Conservation (phyloP, 768 basidiomycete genomes). For the Suillus subluteus region DNA sequence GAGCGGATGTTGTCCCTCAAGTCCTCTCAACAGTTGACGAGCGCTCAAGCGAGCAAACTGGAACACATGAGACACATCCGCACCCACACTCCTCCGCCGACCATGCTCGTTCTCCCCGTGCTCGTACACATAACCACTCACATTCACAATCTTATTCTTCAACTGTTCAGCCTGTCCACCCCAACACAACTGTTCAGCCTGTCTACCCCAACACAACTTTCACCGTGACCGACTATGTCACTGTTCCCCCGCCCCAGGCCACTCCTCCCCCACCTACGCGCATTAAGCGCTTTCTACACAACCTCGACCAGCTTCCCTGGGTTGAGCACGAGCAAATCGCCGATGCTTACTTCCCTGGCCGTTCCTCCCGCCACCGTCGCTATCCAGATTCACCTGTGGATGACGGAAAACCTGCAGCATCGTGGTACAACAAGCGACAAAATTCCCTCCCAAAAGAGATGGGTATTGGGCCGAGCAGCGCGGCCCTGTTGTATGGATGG, state of each 20-base stretch:
- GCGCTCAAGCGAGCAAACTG: slow-evolving; percentile 7
- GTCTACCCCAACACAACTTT: background rate
- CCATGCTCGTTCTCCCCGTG: background rate
- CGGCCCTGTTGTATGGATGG: slow-evolving; percentile 15
- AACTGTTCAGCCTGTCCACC: background rate
- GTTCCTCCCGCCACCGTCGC: slow-evolving; percentile 21
- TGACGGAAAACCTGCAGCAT: slow-evolving; percentile 25
- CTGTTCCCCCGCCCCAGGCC: slow-evolving; percentile 9
- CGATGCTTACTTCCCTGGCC: slow-evolving; percentile 46
- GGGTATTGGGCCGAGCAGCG: slow-evolving; percentile 27
- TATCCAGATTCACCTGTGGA: slow-evolving; percentile 14
- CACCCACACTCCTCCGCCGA: background rate
- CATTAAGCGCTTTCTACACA: slow-evolving; percentile 37
- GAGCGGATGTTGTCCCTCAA: slow-evolving; percentile 3
- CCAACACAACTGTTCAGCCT: background rate
- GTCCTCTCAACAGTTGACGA: slow-evolving; percentile 7
- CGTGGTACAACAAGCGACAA: slow-evolving; percentile 30
- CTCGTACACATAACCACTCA: background rate
- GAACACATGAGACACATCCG: background rate
- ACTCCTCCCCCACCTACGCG: slow-evolving; percentile 36
- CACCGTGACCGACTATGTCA: slow-evolving; percentile 15
- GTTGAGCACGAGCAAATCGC: slow-evolving; percentile 44
- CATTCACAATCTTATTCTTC: background rate
- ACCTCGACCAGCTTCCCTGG: slow-evolving; percentile 50
- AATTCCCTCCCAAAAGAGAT: slow-evolving; percentile 18